Base-by-base conservation (phyloP, 306 rosid species). In the Lupinus albus region DNA sequence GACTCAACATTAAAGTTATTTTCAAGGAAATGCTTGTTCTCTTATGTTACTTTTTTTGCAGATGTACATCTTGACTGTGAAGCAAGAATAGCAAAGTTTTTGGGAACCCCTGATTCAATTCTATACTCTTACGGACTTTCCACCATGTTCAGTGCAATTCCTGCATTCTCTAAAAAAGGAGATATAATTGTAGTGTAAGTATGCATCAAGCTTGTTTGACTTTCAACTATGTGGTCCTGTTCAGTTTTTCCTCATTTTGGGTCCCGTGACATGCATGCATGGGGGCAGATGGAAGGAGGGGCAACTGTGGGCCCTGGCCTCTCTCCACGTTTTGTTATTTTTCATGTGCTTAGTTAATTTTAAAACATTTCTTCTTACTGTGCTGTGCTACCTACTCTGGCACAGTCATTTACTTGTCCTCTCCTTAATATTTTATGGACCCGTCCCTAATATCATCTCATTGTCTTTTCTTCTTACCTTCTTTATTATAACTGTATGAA, bases 1-100 rank as follows among this genome's bases (percentile, higher is more conserved):
- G 85, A 17, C 42, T 67, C 76, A 32, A 51, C 71, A 55, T 66
- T 78, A 47, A 60, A 53, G 42, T 65, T 47, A 32, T 67, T 71
- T 46, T n/a, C 13, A 35, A 38, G 60, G 66, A 38, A 52, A 73
- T 60, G 45, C 18, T 58, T 56, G 36, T 32, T 11, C 44, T 75
- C 55, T 70, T 58, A 54, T 10, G 17, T 63, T 59, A 60, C 64
- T 55, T 67, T 80, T 60, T 49, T 55, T 69, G 72, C 66, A 90
- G 99, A 90, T 72, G 96, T 94, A 70, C 99, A 94, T 81, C 99
- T 94, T 85, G 99, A 94, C 67, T 94, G 96, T 82, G 99, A 94
- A 81, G 96, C 92, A 47, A 88, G 99, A 78, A 88, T 94, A 67
- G 95, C 99, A 35, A 88, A 85, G 8, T 94, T 94, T 84, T 76